Base-by-base conservation (phyloP, 306 rosid species). In the Potentilla sterilis region DNA sequence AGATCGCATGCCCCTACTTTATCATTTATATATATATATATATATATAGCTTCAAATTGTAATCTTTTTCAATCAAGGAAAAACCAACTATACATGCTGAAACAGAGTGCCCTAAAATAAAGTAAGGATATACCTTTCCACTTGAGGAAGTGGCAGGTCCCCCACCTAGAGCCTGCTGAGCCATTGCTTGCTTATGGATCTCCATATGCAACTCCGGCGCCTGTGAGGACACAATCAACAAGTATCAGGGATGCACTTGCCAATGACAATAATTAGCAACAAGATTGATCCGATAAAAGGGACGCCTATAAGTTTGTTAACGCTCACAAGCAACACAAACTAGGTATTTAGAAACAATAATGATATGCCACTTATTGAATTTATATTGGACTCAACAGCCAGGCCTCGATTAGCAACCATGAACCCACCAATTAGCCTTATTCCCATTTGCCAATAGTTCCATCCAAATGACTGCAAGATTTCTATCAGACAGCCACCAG, bases 141-240 rank as follows among this genome's bases (percentile, higher is more conserved):
- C 78, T 82, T 55, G 90, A 80, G 32, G 91, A 66, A 63, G 89
- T 54, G 79, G 88, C 83, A 49, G 89, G 41, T 75, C 79, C 90
- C 48, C 75, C 89, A 32, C 78, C 80, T 37, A 76, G 15, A 78
- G 62, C 74, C 86, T 85, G 89, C 64, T 86, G 93, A 82, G 80
- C 85, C 72, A 83, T 74, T 67, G 85, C 90, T 44, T 70, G 79
- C 83, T 79, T 93, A 77, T 89, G 96, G 82, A 93, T 73, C 85
- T 93, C 92, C 82, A 78, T 75, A 87, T 93, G 95, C 81, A 93
- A 83, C 43, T 85, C 90, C 3, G 93, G 87, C 18, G 95, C 96
- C 96, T 93, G 62, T 2, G 57, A 67, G 61, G 44, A 65, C 73
- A 78, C 16, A 63, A 19, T 15, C 15, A 65, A 57, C 62, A 79